Evolutionary conservation across 164 flowering plant species (phyloP).

Genomic region (Chimonanthus praecox): DNA sequence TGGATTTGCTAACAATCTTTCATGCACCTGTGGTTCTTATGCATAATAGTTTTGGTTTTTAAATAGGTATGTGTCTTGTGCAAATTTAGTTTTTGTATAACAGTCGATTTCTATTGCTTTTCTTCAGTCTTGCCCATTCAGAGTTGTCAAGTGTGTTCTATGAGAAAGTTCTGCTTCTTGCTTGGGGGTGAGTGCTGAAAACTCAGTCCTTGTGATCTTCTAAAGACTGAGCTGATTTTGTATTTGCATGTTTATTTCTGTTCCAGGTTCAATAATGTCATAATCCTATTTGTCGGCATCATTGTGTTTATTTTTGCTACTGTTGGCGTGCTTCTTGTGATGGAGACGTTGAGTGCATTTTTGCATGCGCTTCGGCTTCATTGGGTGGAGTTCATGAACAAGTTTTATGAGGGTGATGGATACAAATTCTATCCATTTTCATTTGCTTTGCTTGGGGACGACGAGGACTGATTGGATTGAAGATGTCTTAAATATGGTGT

Average conservation of each 20-base stretch:
- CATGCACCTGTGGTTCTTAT: background rate
- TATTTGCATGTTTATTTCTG: background rate
- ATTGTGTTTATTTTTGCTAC: conserved; percentile 81
- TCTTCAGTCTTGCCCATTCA: conserved; percentile 88
- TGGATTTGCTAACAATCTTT: background rate
- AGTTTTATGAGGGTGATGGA: conserved; percentile 97
- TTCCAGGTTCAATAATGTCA: conserved; percentile 74
- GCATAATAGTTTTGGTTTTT: background rate
- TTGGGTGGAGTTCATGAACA: conserved; percentile 97
- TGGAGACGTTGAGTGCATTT: conserved; percentile 98
- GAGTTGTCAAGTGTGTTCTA: conserved; percentile 90
- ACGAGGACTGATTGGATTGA: conserved; percentile 48
- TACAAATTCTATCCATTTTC: conserved; percentile 85
- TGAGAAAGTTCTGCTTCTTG: conserved; percentile 86
- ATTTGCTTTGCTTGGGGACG: conserved; percentile 44
- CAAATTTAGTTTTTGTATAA: background rate
- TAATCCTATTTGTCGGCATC: conserved; percentile 70
- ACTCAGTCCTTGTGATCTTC: background rate
- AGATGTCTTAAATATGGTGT: background rate
- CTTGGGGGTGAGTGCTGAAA: conserved; percentile 72
- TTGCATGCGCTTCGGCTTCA: conserved; percentile 95
- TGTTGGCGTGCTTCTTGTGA: conserved; percentile 88
- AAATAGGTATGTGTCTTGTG: background rate
- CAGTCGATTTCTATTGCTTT: conserved; percentile 1
- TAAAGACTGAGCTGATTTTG: background rate